Conservation (phyloP, 2,329 filamentous ascomycete species). For the Proliferodiscus dingleyae region DNA sequence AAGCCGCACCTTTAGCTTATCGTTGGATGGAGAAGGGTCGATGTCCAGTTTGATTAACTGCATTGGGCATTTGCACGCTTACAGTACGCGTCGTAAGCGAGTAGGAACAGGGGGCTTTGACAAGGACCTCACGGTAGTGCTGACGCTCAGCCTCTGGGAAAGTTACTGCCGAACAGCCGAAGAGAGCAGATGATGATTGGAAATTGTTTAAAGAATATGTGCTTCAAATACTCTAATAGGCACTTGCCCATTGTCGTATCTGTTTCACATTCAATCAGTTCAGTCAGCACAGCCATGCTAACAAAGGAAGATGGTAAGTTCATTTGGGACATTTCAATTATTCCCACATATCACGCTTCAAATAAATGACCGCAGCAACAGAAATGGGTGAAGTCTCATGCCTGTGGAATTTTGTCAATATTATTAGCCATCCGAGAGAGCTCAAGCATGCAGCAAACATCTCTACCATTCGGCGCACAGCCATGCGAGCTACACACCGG, state of each 20-base stretch:
- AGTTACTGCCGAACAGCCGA: too few relatives aligned
- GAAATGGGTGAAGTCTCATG: slow-evolving; percentile 5
- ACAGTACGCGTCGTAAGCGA: slow-evolving; percentile 5
- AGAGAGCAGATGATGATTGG: too few relatives aligned
- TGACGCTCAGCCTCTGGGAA: too few relatives aligned
- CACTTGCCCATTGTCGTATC: too few relatives aligned
- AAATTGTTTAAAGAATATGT: too few relatives aligned
- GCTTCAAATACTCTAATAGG: too few relatives aligned
- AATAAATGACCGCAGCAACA: not conserved
- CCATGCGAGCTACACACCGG: slow-evolving; percentile 3
- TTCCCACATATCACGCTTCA: too few relatives aligned
- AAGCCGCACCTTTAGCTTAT: not conserved
- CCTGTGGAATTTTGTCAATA: slow-evolving; percentile 5
- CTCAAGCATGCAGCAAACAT: slow-evolving; percentile 5
- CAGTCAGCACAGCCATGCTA: too few relatives aligned
- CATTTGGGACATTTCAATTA: too few relatives aligned
- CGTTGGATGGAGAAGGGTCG: slow-evolving; percentile 1
- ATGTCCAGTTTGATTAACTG: slow-evolving; percentile 5
- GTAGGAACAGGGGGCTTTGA: slow-evolving; percentile 1
- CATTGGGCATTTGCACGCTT: slow-evolving; percentile 5
- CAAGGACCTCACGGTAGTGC: too few relatives aligned
- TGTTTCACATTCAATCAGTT: too few relatives aligned
- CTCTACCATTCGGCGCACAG: slow-evolving; percentile 7
- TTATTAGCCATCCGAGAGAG: slow-evolving; percentile 7
- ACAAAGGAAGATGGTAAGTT: too few relatives aligned